Base-by-base conservation (phyloP, 192 early-diverging fungal species). In the Backusella parvicylindrica region DNA sequence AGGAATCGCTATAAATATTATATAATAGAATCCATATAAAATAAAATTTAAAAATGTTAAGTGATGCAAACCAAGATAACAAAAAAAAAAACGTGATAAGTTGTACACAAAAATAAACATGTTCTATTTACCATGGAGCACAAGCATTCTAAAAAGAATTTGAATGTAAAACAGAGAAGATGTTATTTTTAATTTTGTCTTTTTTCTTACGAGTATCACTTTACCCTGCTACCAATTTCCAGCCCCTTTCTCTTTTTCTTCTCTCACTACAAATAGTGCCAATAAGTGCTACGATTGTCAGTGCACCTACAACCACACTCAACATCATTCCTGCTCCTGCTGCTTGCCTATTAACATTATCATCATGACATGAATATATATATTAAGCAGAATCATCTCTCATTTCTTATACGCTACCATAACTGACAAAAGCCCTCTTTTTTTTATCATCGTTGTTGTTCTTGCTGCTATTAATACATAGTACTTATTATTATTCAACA, bases 161-260 rank as follows among this genome's bases (percentile, higher is more conserved):
- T 15, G 16, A n/a, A 72, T 53, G 31, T 37, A 35, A 49, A 72
- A 72, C 31, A 60, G 28, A 37, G 26, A 60, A 12, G n/a, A 30
- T 63, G 36, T 50, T 35, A 50, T 12, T 32, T n/a, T n/a, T n/a
- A n/a, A 18, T 18, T 16, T 35, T 32, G 32, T 71, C 18, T 33
- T n/a, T 31, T 35, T 35, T n/a, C 40, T 47, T 23, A 43, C 13
- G 13, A 31, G 40, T 21, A 23, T 38, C 32, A 28, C n/a, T 35
- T 71, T 77, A 77, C 75, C 69, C 70, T 18, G 75, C 56, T 64
- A 77, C 32, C 6, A 77, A 60, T 49, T 77, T 77, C 75, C 75
- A 77, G 5, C 75, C 75, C 36, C 64, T 77, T 23, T 70, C 75
- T 36, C 75, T 70, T 43, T 71, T 77, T 71, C 70, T 43, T 15